phyloP scores from a whole-genome alignment of 73 alveolate species.

The Paramecium sonneborni region DNA sequence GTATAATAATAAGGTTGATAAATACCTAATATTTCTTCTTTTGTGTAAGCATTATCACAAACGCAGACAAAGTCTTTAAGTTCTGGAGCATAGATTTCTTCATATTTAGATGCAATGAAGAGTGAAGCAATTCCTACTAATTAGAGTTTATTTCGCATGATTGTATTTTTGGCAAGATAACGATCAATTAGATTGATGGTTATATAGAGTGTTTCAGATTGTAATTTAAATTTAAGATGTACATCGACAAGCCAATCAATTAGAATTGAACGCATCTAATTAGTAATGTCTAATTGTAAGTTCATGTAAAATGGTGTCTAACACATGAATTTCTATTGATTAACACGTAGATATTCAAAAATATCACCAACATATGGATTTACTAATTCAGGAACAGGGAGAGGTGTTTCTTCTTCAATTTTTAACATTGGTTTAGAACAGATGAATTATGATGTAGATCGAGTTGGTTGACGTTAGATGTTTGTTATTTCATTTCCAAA shows the following conservation, averaged over 20 bases:
- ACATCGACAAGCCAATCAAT: constrained; percentile 88
- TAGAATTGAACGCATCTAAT: constrained; percentile 78
- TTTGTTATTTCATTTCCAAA: constrained; percentile 21
- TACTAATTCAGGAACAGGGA: constrained; percentile 5
- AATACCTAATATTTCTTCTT: constrained; percentile 82
- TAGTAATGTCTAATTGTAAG: constrained; percentile 73
- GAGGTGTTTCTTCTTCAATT: constrained; percentile 26
- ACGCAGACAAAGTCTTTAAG: constrained; percentile 93
- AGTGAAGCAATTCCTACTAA: constrained; percentile 65
- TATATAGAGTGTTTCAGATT: constrained; percentile 82
- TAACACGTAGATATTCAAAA: not conserved
- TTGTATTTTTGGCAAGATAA: constrained; percentile 75
- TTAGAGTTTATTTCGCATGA: constrained; percentile 47
- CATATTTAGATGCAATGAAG: constrained; percentile 70
- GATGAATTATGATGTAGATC: not conserved
- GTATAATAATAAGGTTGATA: not conserved
- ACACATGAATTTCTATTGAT: constrained; percentile 13
- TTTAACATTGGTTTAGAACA: not conserved
- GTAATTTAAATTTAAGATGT: constrained; percentile 81
- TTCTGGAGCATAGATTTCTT: constrained; percentile 75
- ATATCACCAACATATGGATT: constrained; percentile 37
- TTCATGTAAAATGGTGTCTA: constrained; percentile 37
- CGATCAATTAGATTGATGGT: constrained; percentile 80
- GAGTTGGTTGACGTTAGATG: not conserved
- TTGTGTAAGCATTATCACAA: constrained; percentile 96